Evolutionary conservation across 306 rosid genomes (phyloP).

Genomic region (Fagus sylvatica): DNA sequence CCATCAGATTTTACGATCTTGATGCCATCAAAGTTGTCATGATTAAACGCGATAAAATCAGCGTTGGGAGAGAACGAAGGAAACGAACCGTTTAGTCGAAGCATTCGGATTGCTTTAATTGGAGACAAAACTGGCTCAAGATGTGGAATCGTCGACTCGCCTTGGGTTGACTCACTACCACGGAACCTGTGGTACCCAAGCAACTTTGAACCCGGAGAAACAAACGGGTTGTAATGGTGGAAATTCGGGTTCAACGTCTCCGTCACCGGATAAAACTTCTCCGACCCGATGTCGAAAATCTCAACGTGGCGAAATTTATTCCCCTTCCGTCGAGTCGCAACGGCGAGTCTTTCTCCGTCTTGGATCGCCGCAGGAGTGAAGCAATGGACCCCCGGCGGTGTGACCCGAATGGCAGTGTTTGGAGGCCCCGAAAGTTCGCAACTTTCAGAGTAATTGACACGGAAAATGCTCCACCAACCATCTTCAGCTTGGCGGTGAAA

Average conservation of each 20-base stretch:
- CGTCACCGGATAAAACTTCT: constrained; percentile 50
- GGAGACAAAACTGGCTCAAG: constrained; percentile 56
- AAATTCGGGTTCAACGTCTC: constrained; percentile 45
- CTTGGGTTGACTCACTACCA: constrained; percentile 46
- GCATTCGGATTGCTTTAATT: constrained; percentile 34
- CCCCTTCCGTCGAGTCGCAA: constrained; percentile 66
- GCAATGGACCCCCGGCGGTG: constrained; percentile 76
- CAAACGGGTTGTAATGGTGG: constrained; percentile 87
- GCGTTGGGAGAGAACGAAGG: constrained; percentile 64
- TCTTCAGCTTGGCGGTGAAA: constrained; percentile 67
- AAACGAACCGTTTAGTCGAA: constrained; percentile 62
- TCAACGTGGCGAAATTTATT: constrained; percentile 63
- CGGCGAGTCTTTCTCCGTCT: constrained; percentile 52
- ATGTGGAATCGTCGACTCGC: constrained; percentile 55
- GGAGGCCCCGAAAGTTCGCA: constrained; percentile 5
- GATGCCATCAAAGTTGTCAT: constrained; percentile 33
- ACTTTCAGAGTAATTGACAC: constrained; percentile 37
- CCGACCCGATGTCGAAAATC: constrained; percentile 43
- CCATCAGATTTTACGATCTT: constrained; percentile 58
- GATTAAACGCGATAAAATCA: constrained; percentile 59
- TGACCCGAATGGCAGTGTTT: constrained; percentile 43
- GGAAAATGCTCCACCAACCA: constrained; percentile 90
- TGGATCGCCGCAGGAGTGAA: constrained; percentile 79
- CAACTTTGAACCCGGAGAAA: constrained; percentile 48
- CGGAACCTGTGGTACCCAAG: constrained; percentile 86